Evolutionary conservation across 768 basidiomycete species (phyloP), one percentile per base, ranked within the genome.

Genomic region (Cubamyces sp.): DNA sequence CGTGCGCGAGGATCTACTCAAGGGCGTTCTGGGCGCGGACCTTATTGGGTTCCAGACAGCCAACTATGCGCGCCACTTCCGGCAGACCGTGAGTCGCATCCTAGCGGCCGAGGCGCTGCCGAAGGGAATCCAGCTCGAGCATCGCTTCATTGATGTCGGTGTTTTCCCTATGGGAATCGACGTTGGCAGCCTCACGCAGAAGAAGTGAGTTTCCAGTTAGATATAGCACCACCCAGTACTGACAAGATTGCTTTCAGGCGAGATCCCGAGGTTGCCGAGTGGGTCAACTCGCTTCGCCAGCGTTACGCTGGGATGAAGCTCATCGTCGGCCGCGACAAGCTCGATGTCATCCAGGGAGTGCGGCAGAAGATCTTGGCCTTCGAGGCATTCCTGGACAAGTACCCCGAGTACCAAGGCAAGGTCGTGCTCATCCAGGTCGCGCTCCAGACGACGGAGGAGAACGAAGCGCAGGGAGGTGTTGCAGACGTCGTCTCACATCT

Each of bases 121-220:
- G 2, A 91, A 91, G 69, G 92, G 92, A 3, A 88, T 94, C 42
- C 88, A 90, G 69, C 77, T 89, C 15, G 79, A 81, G 14, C 83
- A 84, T 0, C 78, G 87, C 5, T 92, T 94, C 67, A 88, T 94
- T 23, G 90, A 94, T 67, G 91, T 94, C 15, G 90, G 87, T 0
- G 90, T 90, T n/a, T 92, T 93, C 71, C 90, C 92, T 0, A 93
- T 94, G 86, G 92, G 93, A 6, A 94, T 95, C 59, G 92, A 95
- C 69, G 90, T 94, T 5, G 75, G 75, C 56, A 80, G 83, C 52
- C 73, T 94, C 47, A 84, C 84, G 63, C 80, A 84, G 65, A 87
- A 87, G 74, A 87, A 84, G 88, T 87, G 60, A 41, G 82, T 73
- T 39, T 16, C 57, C 45, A 23, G 25, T 46, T 26, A 51, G 48